Percentiles rank a stretch among this genome's conserved stretches.
These are phyloP conservation scores for Globisporangium barbulae DNA, from an alignment of 352 stramenopile genomes.

Conservation along the genomic window DNA sequence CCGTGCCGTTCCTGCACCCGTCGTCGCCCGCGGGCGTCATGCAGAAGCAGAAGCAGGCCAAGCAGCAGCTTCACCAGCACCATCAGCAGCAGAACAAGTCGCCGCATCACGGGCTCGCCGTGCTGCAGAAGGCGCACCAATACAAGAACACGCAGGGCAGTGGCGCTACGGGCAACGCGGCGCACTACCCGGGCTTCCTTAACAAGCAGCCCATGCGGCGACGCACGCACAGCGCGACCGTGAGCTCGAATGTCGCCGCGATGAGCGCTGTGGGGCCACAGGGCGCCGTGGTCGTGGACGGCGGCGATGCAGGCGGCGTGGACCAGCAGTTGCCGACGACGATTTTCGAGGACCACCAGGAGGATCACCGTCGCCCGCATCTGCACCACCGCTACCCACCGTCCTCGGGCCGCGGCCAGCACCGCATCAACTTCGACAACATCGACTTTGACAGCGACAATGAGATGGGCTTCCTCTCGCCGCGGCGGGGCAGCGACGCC, in stretches of 20 bases:
- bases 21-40: conserved; percentile 41
- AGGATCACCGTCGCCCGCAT: conserved; percentile 19
- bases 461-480: conserved; percentile 46
- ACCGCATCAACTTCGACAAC: conserved; percentile 51
- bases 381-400: conserved; percentile 21
- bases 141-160: conserved; percentile 41
- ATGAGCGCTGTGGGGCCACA: conserved; percentile 18
- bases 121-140: conserved; percentile 41
- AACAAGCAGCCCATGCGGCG: conserved; percentile 77
- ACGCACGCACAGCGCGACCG: conserved; percentile 65
- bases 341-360: conserved; percentile 52
- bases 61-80: conserved; percentile 33
- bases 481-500: conserved; percentile 19
- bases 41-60: conserved; percentile 42
- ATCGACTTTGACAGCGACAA: conserved; percentile 44
- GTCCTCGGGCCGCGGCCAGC: conserved; percentile 49
- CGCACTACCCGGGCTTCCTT: conserved; percentile 36
- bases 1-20: conserved; percentile 70
- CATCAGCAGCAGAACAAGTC: conserved; percentile 9
- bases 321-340: conserved; percentile 49
- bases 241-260: conserved; percentile 17
- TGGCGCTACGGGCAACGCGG: conserved; percentile 17
- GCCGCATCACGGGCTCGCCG: conserved; percentile 28
- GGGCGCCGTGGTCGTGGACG: conserved; percentile 13
- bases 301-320: conserved; percentile 13